Evolutionary conservation across 1,284 basidiomycete genomes (phyloP), one percentile per base, ranked within the genome.

Genomic region (Sanghuangporus weigelae): DNA sequence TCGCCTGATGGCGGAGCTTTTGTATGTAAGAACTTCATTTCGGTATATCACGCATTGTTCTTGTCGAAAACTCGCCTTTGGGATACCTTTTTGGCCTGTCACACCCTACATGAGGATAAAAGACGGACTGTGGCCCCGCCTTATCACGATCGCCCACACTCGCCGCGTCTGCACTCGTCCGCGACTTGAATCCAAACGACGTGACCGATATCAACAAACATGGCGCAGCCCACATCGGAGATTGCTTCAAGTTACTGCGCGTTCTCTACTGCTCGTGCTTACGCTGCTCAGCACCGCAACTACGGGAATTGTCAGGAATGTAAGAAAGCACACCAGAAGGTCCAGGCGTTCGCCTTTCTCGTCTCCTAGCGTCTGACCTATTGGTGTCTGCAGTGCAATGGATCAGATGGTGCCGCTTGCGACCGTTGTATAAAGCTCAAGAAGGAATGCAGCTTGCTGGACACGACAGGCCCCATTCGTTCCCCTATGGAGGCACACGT

Each of bases 301-400:
- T 53, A 53, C 50, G 23, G 26, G 3, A 60, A 60, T 40, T 60
- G 59, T 54, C 16, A 7, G 11, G 48, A 53, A 26, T 60, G 59
- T 35, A 60, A 60, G 49, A 23, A 60, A n/a, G 48, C 49, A 11
- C 48, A 38, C 38, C 48, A 51, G 49, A 60, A 60, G 59, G 59
- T 54, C 5, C 21, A 26, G 21, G 38, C 38, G 14, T 38, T 38
- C 16, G 8, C 16, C 16, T 8, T 36, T 3, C 1, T 11, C 10
- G 5, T 36, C 6, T 12, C 11, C 5, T 16, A 19, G 8, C 16
- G 14, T 4, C 31, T 31, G 53, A n/a, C 8, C 12, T 51, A 14
- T 12, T 16, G 2, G 14, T 3, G 31, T 19, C 16, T 31, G 7
- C 36, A 54, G 53, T 54, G 53, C 16, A 54, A 35, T 38, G 16